These are phyloP conservation scores for Beauveria caledonica DNA, from an alignment of 2,329 filamentous ascomycete species.

Conservation along the genomic window DNA sequence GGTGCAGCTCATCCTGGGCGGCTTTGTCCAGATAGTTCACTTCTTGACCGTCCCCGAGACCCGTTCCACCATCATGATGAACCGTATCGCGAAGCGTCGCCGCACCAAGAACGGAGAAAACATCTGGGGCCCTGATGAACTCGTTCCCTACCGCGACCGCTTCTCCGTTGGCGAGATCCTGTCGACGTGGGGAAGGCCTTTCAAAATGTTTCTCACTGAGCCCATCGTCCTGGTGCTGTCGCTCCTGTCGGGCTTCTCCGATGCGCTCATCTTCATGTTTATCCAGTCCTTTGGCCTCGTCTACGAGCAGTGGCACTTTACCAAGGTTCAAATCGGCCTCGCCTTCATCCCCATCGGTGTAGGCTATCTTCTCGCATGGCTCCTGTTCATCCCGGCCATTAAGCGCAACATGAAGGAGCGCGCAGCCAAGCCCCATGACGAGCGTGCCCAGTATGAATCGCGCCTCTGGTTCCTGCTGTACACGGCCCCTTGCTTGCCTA, in stretches of 20 bases:
- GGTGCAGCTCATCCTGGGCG: constrained; percentile 77
- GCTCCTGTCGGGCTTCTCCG: constrained; percentile 63
- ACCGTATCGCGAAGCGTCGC: constrained; percentile 67
- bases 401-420: constrained; percentile 44
- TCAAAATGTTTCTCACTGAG: constrained; percentile 65
- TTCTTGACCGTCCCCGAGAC: constrained; percentile 69
- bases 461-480: constrained; percentile 59
- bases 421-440: constrained; percentile 40
- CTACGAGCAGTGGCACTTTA: constrained; percentile 59
- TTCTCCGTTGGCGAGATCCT: constrained; percentile 51
- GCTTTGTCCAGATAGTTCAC: constrained; percentile 58
- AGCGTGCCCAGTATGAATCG: constrained; percentile 59
- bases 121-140: constrained; percentile 65
- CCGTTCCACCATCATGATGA: constrained; percentile 66
- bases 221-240: constrained; percentile 65
- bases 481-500: constrained; percentile 50
- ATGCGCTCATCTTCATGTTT: constrained; percentile 71
- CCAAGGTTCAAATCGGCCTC: constrained; percentile 46
- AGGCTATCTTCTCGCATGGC: constrained; percentile 56
- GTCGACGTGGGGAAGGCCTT: constrained; percentile 53
- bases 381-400: constrained; percentile 50
- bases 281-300: constrained; percentile 64
- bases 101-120: constrained; percentile 52
- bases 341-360: constrained; percentile 58
- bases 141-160: constrained; percentile 50